Base-by-base conservation (phyloP, 805 yeast genomes). In the Alloascoidea africana region DNA sequence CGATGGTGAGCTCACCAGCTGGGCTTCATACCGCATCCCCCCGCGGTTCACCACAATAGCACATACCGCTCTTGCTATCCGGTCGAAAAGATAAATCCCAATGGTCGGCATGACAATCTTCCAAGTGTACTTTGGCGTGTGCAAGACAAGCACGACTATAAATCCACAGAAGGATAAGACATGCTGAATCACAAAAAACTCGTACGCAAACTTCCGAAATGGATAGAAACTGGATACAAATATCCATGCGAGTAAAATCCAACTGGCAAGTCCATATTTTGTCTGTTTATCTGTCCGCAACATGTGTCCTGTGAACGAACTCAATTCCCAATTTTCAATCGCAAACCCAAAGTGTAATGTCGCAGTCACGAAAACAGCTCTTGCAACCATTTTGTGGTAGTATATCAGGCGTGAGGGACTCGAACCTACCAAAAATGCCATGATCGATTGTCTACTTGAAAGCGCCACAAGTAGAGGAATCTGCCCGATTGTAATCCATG, bases 341-440 rank as follows among this genome's bases (percentile, higher is more conserved):
- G 33, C 38, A 38, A 40, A 47, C 13, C 41, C 47, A 45, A 50
- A 40, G 36, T 50, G 54, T 4, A 50, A 23, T 6, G 47, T 36
- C 13, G 54, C 40, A 4, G 46, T 40, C 30, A 50, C 36, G 14
- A 49, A 41, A 16, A 51, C 16, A 4, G 45, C 49, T 3, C 54
- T 36, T 3, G 54, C 47, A 3, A 45, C 43, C 55, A 52, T 50
- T 14, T 54, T 39, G 36, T 50, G 54, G 35, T 42, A 47, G 16
- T 40, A 46, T 41, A 46, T 50, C 14, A 51, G 40, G 3, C 45
- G n/a, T 27, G 39, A 41, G 17, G 44, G 46, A 1, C 50, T 18
- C 2, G 43, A 16, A 18, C 53, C 51, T 8, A 49, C 42, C 19
- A 50, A 16, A 14, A 43, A n/a, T 4, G 43, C 40, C 16, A 48